phyloP scores from a whole-genome alignment of 2,329 filamentous ascomycete genomes.

The Cladosporium phlei region DNA sequence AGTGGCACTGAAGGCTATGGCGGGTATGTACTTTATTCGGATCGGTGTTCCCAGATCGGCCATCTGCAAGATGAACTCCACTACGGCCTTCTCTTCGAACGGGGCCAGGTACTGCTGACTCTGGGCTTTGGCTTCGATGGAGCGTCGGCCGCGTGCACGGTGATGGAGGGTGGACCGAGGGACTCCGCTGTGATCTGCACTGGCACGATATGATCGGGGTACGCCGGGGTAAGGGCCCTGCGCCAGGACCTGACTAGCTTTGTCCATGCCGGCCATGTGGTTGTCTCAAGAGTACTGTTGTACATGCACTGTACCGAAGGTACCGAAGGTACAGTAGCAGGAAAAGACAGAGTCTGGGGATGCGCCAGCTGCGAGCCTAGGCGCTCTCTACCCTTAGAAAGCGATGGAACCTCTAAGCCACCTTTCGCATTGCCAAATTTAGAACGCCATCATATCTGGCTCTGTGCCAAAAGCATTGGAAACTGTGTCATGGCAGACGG shows the following conservation, averaged over 20 bases:
- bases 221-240: conserved; percentile 5
- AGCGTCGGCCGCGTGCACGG: conserved; percentile 17
- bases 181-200: conserved; percentile 15
- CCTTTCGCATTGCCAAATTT: not conserved
- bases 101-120: conserved; percentile 18
- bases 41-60: conserved; percentile 15
- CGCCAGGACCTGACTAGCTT: conserved; percentile 13
- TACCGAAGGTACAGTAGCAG: not conserved
- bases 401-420: not conserved
- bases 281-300: not conserved
- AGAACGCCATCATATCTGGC: not conserved
- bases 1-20: conserved; percentile 14
- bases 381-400: not conserved
- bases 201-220: conserved; percentile 6
- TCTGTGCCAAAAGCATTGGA: not conserved
- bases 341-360: not conserved
- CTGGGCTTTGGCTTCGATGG: conserved; percentile 16
- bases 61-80: conserved; percentile 15
- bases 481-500: not conserved
- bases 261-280: not conserved
- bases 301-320: not conserved
- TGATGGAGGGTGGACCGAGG: conserved; percentile 20
- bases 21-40: conserved; percentile 18
- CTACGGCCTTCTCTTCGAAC: conserved; percentile 14
- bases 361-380: not conserved